Conservation (phyloP, 2,329 filamentous ascomycete genomes). For the Sphaerostilbella broomeana region DNA sequence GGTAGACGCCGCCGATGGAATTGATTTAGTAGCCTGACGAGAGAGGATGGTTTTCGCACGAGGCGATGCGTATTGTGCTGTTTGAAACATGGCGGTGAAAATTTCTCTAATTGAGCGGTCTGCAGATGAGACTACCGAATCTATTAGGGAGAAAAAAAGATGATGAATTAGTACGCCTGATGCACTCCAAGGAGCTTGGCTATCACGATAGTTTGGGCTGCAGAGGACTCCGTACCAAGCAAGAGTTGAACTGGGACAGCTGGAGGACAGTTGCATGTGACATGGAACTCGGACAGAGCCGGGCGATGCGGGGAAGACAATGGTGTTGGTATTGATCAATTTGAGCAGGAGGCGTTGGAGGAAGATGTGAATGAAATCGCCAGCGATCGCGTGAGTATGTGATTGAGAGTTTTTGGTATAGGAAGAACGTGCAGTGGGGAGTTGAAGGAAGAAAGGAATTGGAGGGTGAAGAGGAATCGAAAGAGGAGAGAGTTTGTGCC, state of each 20-base stretch:
- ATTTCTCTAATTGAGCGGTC: conserved; percentile 1
- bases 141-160: too few relatives aligned
- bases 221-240: background rate
- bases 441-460: background rate
- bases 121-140: conserved; percentile 9
- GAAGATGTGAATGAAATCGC: background rate
- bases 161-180: too few relatives aligned
- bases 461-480: conserved; percentile 9
- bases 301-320: conserved; percentile 7
- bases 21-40: conserved; percentile 9
- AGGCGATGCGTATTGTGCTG: conserved; percentile 22
- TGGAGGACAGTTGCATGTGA: conserved; percentile 13
- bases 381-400: background rate
- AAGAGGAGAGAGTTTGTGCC: too few relatives aligned
- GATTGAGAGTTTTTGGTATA: background rate
- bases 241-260: conserved; percentile 11
- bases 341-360: background rate
- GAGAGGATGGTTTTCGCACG: conserved; percentile 23
- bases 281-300: conserved; percentile 15
- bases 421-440: background rate
- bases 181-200: too few relatives aligned
- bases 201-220: too few relatives aligned
- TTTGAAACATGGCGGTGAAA: conserved; percentile 22
- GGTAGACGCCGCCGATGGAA: conserved; percentile 2
- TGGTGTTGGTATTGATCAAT: background rate